phyloP scores from a whole-genome alignment of 2,329 filamentous ascomycete genomes.

The Podosphaera aphanis region DNA sequence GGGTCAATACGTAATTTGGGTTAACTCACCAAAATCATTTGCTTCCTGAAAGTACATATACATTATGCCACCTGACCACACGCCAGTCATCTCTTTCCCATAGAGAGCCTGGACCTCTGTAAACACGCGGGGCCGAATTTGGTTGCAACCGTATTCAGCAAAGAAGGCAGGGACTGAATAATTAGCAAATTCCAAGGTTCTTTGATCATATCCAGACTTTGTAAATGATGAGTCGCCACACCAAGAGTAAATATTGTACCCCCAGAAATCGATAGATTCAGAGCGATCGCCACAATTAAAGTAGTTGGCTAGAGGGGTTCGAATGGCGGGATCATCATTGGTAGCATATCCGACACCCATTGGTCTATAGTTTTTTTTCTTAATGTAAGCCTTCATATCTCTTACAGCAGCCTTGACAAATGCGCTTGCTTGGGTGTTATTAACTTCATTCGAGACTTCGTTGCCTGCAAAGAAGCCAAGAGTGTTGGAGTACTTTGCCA shows the following conservation, averaged over 20 bases:
- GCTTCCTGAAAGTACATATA: conserved; percentile 94
- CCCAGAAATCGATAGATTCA: conserved; percentile 80
- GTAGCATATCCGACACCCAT: conserved; percentile 3
- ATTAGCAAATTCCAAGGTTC: conserved; percentile 65
- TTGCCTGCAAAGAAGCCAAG: conserved; percentile 98
- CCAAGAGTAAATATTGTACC: conserved; percentile 99
- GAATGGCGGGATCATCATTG: conserved; percentile 44
- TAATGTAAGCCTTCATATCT: conserved; percentile 3
- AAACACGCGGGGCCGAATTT: conserved; percentile 45
- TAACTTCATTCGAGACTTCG: conserved; percentile 73
- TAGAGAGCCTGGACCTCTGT: conserved; percentile 69
- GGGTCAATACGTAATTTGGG: no score
- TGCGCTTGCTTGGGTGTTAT: conserved; percentile 75
- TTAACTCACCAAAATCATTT: conserved; percentile 55
- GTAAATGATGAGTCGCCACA: conserved; percentile 64
- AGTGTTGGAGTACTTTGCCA: conserved; percentile 68
- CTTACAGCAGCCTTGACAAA: conserved; percentile 47
- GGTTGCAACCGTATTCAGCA: conserved; percentile 94
- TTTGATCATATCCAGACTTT: conserved; percentile 56
- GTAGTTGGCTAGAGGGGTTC: conserved; percentile 64
- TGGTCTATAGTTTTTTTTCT: conserved; percentile 2
- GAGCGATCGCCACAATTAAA: conserved; percentile 65
- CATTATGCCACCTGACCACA: conserved; percentile 91
- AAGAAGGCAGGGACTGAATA: conserved; percentile 96
- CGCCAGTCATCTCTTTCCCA: conserved; percentile 52